These are phyloP conservation scores for Rhodofomes roseus DNA, from an alignment of 1,284 basidiomycete genomes.

Conservation along the genomic window DNA sequence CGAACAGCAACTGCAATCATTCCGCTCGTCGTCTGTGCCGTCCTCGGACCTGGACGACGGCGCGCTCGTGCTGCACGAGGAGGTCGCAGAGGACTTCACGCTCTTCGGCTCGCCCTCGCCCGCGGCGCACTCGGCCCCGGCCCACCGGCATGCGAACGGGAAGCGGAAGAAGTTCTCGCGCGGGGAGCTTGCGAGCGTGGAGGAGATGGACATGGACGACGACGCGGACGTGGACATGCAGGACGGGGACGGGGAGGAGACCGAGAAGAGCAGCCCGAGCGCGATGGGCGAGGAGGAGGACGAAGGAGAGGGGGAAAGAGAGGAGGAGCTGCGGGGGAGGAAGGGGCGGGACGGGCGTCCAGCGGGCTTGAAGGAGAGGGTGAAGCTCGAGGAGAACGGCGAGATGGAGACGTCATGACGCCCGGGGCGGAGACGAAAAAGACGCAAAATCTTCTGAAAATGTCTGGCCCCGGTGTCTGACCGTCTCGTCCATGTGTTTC, in stretches of 20 bases:
- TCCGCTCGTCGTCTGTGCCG: conserved; percentile 28
- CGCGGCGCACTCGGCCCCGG: neutral
- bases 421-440: neutral
- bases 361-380: conserved; percentile 22
- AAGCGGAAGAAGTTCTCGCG: conserved; percentile 22
- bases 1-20: conserved; percentile 57
- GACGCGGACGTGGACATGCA: conserved; percentile 16
- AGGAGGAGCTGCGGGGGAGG: conserved; percentile 26
- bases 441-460: neutral
- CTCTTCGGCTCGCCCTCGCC: conserved; percentile 8
- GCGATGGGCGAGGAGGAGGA: conserved; percentile 11
- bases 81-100: conserved; percentile 21
- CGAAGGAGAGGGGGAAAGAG: conserved; percentile 12
- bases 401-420: conserved; percentile 26
- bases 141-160: too few species aligned
- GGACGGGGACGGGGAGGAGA: too few species aligned
- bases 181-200: conserved; percentile 29
- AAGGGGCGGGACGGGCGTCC: conserved; percentile 28
- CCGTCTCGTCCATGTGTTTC: too few species aligned
- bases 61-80: conserved; percentile 30
- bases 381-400: conserved; percentile 30
- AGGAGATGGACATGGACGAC: conserved; percentile 27
- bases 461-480: neutral
- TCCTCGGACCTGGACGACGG: conserved; percentile 16
- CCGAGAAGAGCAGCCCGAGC: conserved; percentile 16